Evolutionary conservation across 2,329 filamentous ascomycete genomes (phyloP).

Genomic region (Fusarium sp.): DNA sequence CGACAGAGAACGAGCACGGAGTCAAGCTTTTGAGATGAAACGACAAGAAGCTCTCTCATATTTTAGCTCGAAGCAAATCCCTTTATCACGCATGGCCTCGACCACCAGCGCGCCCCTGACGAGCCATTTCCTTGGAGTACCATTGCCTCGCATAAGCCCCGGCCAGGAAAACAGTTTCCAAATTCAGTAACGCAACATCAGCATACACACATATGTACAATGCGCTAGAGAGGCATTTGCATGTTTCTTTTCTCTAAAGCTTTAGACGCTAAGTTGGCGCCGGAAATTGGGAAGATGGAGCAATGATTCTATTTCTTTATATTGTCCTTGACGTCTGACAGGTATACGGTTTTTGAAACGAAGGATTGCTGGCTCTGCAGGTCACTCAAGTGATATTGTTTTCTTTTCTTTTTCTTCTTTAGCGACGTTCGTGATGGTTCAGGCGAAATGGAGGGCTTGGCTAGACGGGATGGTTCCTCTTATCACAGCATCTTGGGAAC

Average conservation of each 20-base stretch:
- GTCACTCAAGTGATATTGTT: neutral
- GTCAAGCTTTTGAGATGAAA: constrained; percentile 61
- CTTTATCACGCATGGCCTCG: constrained; percentile 47
- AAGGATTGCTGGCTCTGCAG: constrained; percentile 4
- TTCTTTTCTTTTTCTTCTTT: neutral
- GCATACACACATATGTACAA: neutral
- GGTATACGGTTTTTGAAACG: neutral
- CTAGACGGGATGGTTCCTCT: neutral
- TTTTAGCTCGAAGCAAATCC: constrained; percentile 49
- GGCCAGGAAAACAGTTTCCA: constrained; percentile 36
- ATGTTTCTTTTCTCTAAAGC: neutral
- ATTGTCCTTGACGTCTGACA: constrained; percentile 16
- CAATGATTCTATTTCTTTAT: constrained; percentile 14
- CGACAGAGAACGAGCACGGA: constrained; percentile 61
- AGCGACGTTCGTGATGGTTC: constrained; percentile 5
- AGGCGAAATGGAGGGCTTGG: constrained; percentile 9
- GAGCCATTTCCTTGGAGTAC: constrained; percentile 34
- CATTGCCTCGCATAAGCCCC: constrained; percentile 39
- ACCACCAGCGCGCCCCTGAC: constrained; percentile 45
- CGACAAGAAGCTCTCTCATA: constrained; percentile 60
- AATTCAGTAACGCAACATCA: constrained; percentile 9
- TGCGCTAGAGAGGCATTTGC: constrained; percentile 1
- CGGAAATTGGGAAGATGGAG: constrained; percentile 14
- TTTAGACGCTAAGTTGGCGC: neutral
- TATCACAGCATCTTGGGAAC: constrained; percentile 14